Evolutionary conservation across 805 yeast genomes (phyloP), one percentile per base, ranked within the genome.

Genomic region (Metschnikowia sp.): DNA sequence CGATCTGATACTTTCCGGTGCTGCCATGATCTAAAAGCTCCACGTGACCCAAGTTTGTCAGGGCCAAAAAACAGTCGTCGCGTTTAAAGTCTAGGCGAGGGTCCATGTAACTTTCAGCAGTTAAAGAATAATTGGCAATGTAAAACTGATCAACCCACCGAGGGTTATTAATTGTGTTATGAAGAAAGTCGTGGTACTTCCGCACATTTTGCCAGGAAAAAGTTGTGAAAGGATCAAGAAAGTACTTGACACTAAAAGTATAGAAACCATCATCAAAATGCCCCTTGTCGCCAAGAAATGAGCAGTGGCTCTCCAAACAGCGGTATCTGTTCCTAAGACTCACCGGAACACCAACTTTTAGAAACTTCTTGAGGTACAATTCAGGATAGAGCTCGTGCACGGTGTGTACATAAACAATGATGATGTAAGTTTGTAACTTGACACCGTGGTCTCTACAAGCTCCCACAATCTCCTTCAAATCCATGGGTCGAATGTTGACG

Each of bases 191-290:
- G 37, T 48, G 44, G 19, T 48, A 44, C 34, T 49, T 45, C 22
- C 26, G 32, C n/a, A 49, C 49, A 13, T 39, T 39, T 8, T 41
- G 42, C 52, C 52, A 49, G 12, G 36, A 36, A 19, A 49, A 49
- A 1, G 39, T 26, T n/a, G 38, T 28, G 10, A 19, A 30, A 2
- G 49, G 49, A 19, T 45, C 41, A 32, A 49, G 48, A 32, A 39
- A 41, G 28, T 42, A 49, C 2, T 45, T 31, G n/a, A 32, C 38
- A 5, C 44, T 44, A 33, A 30, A 49, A 0, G 49, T 42, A 26
- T 49, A 49, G 28, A 49, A 45, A 9, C 52, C 52, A 22, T 49
- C 52, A 19, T 49, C 49, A 32, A 49, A 49, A 3, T 34, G 39
- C 8, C 42, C 47, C 9, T 35, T 36, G 13, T 45, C 13, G 30